Base-by-base conservation (phyloP, 441 rosid genomes). In the Populus trichocarpa region DNA sequence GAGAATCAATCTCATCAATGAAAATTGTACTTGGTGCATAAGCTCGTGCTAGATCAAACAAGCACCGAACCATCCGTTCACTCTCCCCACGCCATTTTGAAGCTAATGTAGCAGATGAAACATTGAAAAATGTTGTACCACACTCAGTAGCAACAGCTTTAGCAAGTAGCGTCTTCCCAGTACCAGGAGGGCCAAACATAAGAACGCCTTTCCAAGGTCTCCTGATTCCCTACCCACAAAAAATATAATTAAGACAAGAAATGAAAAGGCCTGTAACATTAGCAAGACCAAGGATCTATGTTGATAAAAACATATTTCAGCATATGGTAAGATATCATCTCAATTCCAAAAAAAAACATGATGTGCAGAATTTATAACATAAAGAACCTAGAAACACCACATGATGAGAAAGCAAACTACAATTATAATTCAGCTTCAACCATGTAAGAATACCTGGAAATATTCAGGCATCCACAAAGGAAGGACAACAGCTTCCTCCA, bases 381-480 rank as follows among this genome's bases (percentile, higher is more conserved):
- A 8, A 66, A 68, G 14, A 30, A 75, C 32, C 8, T 33, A 64
- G 66, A 73, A 74, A 13, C 66, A 7, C 9, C 14, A 14, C 23
- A 66, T 8, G 65, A 70, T 68, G 63, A 40, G 2, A 74, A 23
- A 22, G 67, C 25, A 46, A 75, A 76, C 40, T 22, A 23, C 66
- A 75, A 73, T 38, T 33, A 36, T 4, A 81, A 22, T 70, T 68
- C 61, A 81, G 61, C 69, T 71, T 75, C 77, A 77, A 50, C 71
- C 61, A 70, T 3, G 68, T 32, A 78, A 77, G 25, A 81, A 66
- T 86, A 96, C 99, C 98, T 94, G 98, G 86, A 96, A 96, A 87
- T 96, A 96, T 82, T 96, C 99, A 30, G 99, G 98, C 98, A 96
- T 96, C 99, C 98, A 96, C 80, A 96, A 78, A 79, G 99, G 98